Evolutionary conservation across 75 land plant species (phyloP).

Genomic region (Pseudotsuga menziesii): DNA sequence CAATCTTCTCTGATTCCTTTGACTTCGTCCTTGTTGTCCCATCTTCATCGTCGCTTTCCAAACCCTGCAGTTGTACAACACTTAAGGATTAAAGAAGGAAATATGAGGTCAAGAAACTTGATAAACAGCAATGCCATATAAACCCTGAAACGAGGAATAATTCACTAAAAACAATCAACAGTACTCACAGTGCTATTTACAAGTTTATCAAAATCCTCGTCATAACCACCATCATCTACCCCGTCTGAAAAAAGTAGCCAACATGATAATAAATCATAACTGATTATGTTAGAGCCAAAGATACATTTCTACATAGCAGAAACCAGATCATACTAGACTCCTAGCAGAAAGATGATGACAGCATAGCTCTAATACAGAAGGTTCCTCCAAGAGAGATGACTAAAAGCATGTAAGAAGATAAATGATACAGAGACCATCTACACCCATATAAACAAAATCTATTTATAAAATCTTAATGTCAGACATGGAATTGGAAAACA

Average conservation of each 20-base stretch:
- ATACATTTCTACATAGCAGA: background rate
- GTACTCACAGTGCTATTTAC: conserved; percentile 23
- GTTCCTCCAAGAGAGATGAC: too few species aligned
- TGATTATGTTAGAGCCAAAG: background rate
- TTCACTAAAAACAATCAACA: background rate
- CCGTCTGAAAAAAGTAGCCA: conserved; percentile 26
- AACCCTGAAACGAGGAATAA: background rate
- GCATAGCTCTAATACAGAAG: too few species aligned
- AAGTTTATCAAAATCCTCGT: conserved; percentile 41
- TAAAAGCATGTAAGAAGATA: too few species aligned
- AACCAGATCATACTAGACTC: too few species aligned
- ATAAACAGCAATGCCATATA: background rate
- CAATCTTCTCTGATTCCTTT: background rate
- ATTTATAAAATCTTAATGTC: too few species aligned
- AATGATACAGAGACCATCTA: too few species aligned
- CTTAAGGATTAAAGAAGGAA: background rate
- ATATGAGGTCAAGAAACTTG: background rate
- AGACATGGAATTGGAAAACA: too few species aligned
- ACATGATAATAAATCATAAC: background rate
- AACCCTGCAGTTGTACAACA: background rate
- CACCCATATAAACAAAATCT: too few species aligned
- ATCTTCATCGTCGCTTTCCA: conserved; percentile 7
- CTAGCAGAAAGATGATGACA: too few species aligned
- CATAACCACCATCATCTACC: conserved; percentile 41
- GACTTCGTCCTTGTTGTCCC: background rate